Conservation (phyloP, 2,329 filamentous ascomycete species). For the Fusarium verrucosum region DNA sequence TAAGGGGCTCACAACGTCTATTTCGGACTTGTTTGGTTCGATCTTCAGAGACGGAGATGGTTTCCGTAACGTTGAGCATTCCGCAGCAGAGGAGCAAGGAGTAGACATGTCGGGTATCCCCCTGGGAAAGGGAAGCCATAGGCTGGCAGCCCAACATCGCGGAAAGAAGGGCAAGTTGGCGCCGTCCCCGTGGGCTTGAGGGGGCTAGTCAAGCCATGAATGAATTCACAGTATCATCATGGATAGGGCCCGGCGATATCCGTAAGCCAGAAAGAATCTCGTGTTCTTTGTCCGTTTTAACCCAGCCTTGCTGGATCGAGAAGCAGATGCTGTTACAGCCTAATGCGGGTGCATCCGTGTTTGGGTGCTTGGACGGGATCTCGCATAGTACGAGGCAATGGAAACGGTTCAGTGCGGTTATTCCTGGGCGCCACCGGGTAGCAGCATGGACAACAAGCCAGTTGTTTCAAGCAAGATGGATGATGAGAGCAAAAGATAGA, state of each 20-base stretch:
- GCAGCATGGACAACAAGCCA: slow-evolving; percentile 21
- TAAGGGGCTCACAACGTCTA: slow-evolving; percentile 74
- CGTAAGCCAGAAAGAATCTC: background rate
- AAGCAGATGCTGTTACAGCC: slow-evolving; percentile 13
- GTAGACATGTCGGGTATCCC: slow-evolving; percentile 43
- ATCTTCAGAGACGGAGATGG: slow-evolving; percentile 83
- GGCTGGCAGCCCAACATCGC: slow-evolving; percentile 12
- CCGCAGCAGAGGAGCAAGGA: slow-evolving; percentile 42
- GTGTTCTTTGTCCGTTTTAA: background rate
- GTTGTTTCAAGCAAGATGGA: slow-evolving; percentile 8
- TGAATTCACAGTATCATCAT: background rate
- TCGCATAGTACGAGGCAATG: slow-evolving; percentile 34
- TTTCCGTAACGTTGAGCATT: slow-evolving; percentile 55
- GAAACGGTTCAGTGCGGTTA: slow-evolving; percentile 17
- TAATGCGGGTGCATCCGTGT: slow-evolving; percentile 30
- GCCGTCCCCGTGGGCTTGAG: slow-evolving; percentile 25
- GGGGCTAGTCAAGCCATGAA: background rate
- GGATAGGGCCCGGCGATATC: background rate
- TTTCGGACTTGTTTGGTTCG: slow-evolving; percentile 73
- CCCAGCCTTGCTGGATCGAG: slow-evolving; percentile 20
- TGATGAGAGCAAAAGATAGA: background rate
- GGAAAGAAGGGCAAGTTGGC: slow-evolving; percentile 39
- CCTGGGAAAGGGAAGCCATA: slow-evolving; percentile 22
- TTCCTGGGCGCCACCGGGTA: slow-evolving; percentile 17
- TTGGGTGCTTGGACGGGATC: slow-evolving; percentile 37